A percentile compares a stretch with the other conserved stretches of the same genome.
phyloP scores from a whole-genome alignment of 371 early-diverging fungal genomes.

The Mortierella sp. region DNA sequence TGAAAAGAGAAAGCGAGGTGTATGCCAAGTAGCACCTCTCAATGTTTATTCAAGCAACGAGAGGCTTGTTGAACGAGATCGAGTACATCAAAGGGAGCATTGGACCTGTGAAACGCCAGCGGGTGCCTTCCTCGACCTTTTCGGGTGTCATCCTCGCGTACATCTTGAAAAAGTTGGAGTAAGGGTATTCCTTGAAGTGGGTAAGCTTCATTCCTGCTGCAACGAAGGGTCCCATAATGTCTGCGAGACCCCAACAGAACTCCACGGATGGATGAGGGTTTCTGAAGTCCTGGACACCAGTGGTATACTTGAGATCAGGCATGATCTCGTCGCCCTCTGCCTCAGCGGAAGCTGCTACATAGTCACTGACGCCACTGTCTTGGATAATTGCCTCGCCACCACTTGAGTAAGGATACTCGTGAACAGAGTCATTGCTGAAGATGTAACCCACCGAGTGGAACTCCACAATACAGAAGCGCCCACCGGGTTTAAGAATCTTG shows the following conservation, averaged over 20 bases:
- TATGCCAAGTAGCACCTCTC: too few relatives aligned
- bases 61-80: conserved; percentile 16
- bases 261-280: conserved; percentile 26
- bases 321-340: conserved; percentile 15
- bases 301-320: conserved; percentile 29
- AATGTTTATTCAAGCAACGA: neutral
- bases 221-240: conserved; percentile 19
- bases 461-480: conserved; percentile 36
- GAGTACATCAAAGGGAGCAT: conserved; percentile 53
- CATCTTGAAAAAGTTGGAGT: conserved; percentile 46
- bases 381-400: conserved; percentile 12
- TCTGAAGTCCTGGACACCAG: conserved; percentile 33
- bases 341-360: conserved; percentile 25
- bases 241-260: conserved; percentile 45
- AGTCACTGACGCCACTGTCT: conserved; percentile 28
- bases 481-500: conserved; percentile 40
- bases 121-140: conserved; percentile 34
- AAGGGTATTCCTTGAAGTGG: conserved; percentile 45
- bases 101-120: conserved; percentile 30
- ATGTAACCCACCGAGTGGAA: conserved; percentile 37
- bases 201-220: conserved; percentile 16
- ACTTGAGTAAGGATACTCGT: conserved; percentile 30
- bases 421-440: conserved; percentile 28
- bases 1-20: too few relatives aligned
- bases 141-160: conserved; percentile 34